phyloP scores from a whole-genome alignment of 73 alveolate species.

The Loxodes magnus region DNA sequence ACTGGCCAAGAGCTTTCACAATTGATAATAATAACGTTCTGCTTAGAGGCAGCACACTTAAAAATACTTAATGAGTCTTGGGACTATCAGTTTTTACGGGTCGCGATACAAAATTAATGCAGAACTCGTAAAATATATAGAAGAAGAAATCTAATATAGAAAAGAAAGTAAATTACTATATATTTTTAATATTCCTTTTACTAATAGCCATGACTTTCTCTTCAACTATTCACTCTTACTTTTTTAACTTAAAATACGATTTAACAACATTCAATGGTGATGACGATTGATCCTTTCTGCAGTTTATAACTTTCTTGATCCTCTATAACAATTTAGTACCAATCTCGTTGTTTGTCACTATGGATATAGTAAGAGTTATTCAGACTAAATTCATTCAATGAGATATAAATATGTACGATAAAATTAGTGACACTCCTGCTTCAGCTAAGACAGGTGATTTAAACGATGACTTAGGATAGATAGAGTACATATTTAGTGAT shows the following conservation, averaged over 20 bases:
- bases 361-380: slow-evolving; percentile 57
- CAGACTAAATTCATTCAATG: slow-evolving; percentile 36
- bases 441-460: slow-evolving; percentile 53
- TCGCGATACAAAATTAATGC: slow-evolving; percentile 53
- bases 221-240: slow-evolving; percentile 15
- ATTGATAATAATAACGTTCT: slow-evolving; percentile 34
- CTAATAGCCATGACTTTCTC: neutral
- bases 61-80: slow-evolving; percentile 50
- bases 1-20: slow-evolving; percentile 14
- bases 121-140: slow-evolving; percentile 39
- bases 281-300: slow-evolving; percentile 13
- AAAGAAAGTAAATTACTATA: slow-evolving; percentile 9
- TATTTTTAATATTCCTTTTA: slow-evolving; percentile 12
- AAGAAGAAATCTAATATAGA: slow-evolving; percentile 23
- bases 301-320: slow-evolving; percentile 47
- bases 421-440: slow-evolving; percentile 23
- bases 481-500: slow-evolving; percentile 38
- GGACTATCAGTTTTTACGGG: slow-evolving; percentile 59
- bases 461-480: slow-evolving; percentile 71
- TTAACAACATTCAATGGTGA: too few relatives aligned
- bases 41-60: slow-evolving; percentile 41
- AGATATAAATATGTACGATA: slow-evolving; percentile 35
- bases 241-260: too few relatives aligned
- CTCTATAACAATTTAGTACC: slow-evolving; percentile 69
- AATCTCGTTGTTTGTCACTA: slow-evolving; percentile 60